Base-by-base conservation (phyloP, 129 eudicot genomes). In the Arctium minus region DNA sequence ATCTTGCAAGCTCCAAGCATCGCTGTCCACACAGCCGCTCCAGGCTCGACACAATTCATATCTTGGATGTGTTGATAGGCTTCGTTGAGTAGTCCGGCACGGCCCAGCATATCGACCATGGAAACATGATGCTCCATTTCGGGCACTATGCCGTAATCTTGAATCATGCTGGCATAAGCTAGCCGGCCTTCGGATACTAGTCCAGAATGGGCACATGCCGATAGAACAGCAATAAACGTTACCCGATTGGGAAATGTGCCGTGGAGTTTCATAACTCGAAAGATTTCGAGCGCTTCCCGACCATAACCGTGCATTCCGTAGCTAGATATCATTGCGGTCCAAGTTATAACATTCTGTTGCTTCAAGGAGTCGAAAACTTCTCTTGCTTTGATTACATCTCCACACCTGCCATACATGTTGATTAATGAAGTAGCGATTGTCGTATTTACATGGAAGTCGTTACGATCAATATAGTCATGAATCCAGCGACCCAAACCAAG, bases 1-100 rank as follows among this genome's bases (percentile, higher is more conserved):
- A 89, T 86, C 80, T 89, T 92, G 86, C 96, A 92, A 35, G 93
- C 93, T 71, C 93, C 93, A 10, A 92, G 90, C 89, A 92, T 37
- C 38, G 96, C 93, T 9, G 93, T 92, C 93, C 93, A 92, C 6
- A 89, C 72, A 36, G 93, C 89, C 32, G 92, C 78, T 38, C 83
- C 73, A 10, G 87, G 88, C 29, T 75, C 56, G 27, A 79, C 38
- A 79, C 33, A 29, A 6, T 86, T 79, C 77, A 88, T 79, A 22
- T 78, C 81, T 72, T 79, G 79, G 80, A 88, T 81, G 56, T 89
- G 83, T 56, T 72, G 80, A 75, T 81, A 88, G 3, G 97, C 97
- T 44, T 92, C 88, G 32, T 78, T 44, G 67, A 92, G 81, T 31
- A 84, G 80, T 42, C 93, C 97, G 32, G 90, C 90, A 46, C 93